Evolutionary conservation across 768 basidiomycete species (phyloP).

Genomic region (Pisolithus orientalis): DNA sequence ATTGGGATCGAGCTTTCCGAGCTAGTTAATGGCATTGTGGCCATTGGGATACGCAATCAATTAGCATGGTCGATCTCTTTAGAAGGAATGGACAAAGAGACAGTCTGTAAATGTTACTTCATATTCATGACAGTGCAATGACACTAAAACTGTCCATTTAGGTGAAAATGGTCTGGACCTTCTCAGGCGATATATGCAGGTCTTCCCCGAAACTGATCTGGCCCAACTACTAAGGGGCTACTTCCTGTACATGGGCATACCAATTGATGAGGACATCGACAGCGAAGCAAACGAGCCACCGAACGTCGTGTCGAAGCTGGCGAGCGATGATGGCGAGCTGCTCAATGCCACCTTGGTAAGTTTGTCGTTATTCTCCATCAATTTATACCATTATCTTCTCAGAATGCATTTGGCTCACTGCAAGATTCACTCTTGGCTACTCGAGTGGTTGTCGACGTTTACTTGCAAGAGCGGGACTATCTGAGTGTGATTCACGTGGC

Average conservation of each 20-base stretch:
- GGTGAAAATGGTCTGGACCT: constrained; percentile 55
- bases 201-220: constrained; percentile 60
- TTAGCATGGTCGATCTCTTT: constrained; percentile 76
- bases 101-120: constrained; percentile 45
- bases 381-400: constrained; percentile 7
- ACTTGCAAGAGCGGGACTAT: constrained; percentile 67
- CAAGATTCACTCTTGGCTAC: constrained; percentile 60
- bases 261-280: constrained; percentile 35
- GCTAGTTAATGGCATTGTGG: constrained; percentile 66
- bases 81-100: constrained; percentile 65
- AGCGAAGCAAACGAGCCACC: constrained; percentile 14
- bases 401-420: constrained; percentile 51
- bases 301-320: background rate
- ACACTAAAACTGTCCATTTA: constrained; percentile 20
- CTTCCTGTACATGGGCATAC: constrained; percentile 52
- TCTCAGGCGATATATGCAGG: constrained; percentile 51
- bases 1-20: constrained; percentile 62
- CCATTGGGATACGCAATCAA: constrained; percentile 73
- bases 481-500: constrained; percentile 63
- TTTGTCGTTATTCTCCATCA: background rate
- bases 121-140: constrained; percentile 1
- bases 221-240: constrained; percentile 59
- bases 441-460: constrained; percentile 59
- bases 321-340: constrained; percentile 40
- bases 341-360: constrained; percentile 59